Evolutionary conservation across 2,329 filamentous ascomycete genomes (phyloP).

Genomic region (Cercospora sojina): DNA sequence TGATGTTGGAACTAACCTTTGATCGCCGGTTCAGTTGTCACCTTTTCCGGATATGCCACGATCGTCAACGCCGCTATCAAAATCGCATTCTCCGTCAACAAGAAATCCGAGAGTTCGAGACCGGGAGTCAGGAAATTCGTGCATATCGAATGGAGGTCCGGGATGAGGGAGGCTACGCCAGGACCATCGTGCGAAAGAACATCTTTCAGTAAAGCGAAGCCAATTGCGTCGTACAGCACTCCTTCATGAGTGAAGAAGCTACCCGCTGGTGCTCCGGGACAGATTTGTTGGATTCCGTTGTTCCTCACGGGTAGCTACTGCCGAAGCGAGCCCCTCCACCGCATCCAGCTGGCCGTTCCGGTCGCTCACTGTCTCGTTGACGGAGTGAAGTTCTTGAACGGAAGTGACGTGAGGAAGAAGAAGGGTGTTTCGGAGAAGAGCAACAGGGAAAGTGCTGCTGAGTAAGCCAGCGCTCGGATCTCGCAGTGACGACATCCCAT

Average conservation of each 20-base stretch:
- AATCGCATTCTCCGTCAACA: constrained; percentile 48
- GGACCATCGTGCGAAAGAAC: constrained; percentile 52
- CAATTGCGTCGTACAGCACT: constrained; percentile 52
- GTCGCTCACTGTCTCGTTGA: too few relatives aligned
- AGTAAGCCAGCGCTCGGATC: not conserved
- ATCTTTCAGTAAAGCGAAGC: constrained; percentile 48
- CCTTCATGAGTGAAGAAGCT: constrained; percentile 53
- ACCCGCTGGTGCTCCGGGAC: constrained; percentile 42
- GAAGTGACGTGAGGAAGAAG: not conserved
- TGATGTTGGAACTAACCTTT: constrained; percentile 28
- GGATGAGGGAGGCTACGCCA: constrained; percentile 42
- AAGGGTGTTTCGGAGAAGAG: not conserved
- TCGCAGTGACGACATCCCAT: not conserved
- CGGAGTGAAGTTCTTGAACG: not conserved
- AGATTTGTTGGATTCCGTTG: constrained; percentile 50
- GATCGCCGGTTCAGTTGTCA: constrained; percentile 44
- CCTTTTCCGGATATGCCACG: constrained; percentile 39
- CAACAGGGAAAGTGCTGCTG: not conserved
- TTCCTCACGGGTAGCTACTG: too few relatives aligned
- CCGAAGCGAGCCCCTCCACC: too few relatives aligned
- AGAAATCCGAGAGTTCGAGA: constrained; percentile 46
- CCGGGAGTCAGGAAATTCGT: constrained; percentile 40
- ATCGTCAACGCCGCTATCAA: constrained; percentile 42
- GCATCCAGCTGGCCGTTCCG: too few relatives aligned
- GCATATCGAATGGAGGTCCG: constrained; percentile 44